Conservation (phyloP, 2,329 filamentous ascomycete species). For the Ustilaginoidea virens region DNA sequence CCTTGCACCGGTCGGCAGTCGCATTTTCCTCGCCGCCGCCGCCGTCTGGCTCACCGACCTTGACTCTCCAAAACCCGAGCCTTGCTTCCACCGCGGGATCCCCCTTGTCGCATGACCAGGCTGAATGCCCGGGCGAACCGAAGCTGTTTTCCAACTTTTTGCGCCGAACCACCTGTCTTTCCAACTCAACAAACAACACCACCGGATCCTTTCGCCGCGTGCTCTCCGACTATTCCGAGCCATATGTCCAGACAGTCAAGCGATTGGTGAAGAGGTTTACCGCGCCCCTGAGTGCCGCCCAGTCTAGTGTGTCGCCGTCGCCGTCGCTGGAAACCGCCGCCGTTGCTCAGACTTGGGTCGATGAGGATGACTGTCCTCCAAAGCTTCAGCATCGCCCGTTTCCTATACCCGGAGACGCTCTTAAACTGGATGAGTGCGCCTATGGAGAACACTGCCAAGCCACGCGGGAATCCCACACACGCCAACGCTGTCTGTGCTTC, state of each 20-base stretch:
- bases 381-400: constrained; percentile 9
- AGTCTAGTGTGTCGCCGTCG: constrained; percentile 11
- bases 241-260: constrained; percentile 21
- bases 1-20: not conserved
- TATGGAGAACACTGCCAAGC: constrained; percentile 8
- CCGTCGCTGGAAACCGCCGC: constrained; percentile 2
- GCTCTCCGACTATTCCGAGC: constrained; percentile 16
- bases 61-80: not conserved
- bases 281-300: constrained; percentile 10
- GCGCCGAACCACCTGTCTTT: constrained; percentile 20
- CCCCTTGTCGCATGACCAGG: not conserved
- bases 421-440: constrained; percentile 17
- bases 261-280: constrained; percentile 24
- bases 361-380: constrained; percentile 13
- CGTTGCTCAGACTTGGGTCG: constrained; percentile 11
- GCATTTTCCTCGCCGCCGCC: not conserved
- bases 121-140: not conserved
- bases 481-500: constrained; percentile 15
- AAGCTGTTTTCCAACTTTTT: constrained; percentile 13
- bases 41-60: not conserved
- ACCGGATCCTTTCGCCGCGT: constrained; percentile 19
- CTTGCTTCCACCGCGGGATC: not conserved
- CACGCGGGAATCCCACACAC: constrained; percentile 10
- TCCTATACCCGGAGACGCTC: constrained; percentile 34
- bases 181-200: constrained; percentile 22